Percentiles rank a stretch among this genome's conserved stretches.
Evolutionary conservation across 2,329 filamentous ascomycete genomes (phyloP).

Genomic region (Fusarium sp.): DNA sequence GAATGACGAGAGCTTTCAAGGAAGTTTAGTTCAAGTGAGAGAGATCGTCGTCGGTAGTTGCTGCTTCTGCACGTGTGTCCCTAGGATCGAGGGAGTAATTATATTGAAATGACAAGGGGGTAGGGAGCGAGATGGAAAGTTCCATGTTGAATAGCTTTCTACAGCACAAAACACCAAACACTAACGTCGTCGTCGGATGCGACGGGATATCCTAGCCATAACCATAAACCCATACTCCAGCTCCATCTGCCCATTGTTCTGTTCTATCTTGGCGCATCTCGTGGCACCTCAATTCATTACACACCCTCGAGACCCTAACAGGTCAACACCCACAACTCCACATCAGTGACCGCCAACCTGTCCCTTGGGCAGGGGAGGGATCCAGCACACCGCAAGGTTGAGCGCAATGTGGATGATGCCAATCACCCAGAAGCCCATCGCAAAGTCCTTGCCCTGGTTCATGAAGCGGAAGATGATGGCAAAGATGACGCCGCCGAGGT

Average conservation of each 20-base stretch:
- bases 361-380: slow-evolving; percentile 64
- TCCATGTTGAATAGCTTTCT: background rate
- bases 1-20: background rate
- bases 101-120: background rate
- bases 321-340: background rate
- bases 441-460: slow-evolving; percentile 71
- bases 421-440: slow-evolving; percentile 81
- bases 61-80: background rate
- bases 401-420: slow-evolving; percentile 78
- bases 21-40: background rate
- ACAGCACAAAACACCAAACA: background rate
- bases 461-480: slow-evolving; percentile 84
- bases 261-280: background rate
- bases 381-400: slow-evolving; percentile 71
- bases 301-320: slow-evolving; percentile 10
- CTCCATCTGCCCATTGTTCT: background rate
- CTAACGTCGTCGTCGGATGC: slow-evolving; percentile 2
- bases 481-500: slow-evolving; percentile 86
- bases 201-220: slow-evolving; percentile 20
- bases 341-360: slow-evolving; percentile 45
- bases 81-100: background rate
- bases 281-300: background rate
- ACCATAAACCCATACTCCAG: background rate
- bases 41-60: background rate
- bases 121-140: background rate